Evolutionary conservation across 1,284 basidiomycete genomes (phyloP).

Genomic region (Trichosporon asahii): DNA sequence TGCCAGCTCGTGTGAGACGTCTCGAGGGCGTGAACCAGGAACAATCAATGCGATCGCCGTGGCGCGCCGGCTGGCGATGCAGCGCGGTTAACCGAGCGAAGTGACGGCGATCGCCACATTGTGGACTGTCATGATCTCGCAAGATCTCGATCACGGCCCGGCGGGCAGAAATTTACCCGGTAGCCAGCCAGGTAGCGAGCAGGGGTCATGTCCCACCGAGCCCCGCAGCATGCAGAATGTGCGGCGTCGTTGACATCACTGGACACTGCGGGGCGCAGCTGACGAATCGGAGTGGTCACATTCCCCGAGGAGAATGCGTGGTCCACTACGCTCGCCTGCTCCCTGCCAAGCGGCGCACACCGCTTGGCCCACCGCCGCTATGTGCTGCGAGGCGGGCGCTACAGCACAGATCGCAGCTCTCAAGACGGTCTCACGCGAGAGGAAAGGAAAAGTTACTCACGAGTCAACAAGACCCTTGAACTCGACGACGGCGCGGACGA

Average conservation of each 20-base stretch:
- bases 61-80: neutral
- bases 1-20: neutral
- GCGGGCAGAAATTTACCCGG: constrained; percentile 1
- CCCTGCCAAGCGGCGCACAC: neutral
- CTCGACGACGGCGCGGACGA: constrained; percentile 76
- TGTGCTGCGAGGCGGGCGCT: neutral
- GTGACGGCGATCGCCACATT: neutral
- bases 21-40: neutral
- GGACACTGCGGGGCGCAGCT: neutral
- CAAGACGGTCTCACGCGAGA: neutral
- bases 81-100: neutral
- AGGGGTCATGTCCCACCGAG: neutral
- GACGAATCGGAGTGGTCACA: neutral
- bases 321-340: neutral
- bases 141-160: neutral
- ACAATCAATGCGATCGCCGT: neutral
- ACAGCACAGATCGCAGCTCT: neutral
- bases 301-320: neutral
- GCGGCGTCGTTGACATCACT: neutral
- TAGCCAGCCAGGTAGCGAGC: neutral
- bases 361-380: neutral
- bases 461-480: constrained; percentile 78
- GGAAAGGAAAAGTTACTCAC: constrained; percentile 53
- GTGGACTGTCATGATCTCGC: neutral
- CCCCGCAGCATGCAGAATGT: neutral